Percentiles rank a stretch among this genome's conserved stretches.
Evolutionary conservation across 2,329 filamentous ascomycete species (phyloP).

Genomic region (Sporothrix phasma): DNA sequence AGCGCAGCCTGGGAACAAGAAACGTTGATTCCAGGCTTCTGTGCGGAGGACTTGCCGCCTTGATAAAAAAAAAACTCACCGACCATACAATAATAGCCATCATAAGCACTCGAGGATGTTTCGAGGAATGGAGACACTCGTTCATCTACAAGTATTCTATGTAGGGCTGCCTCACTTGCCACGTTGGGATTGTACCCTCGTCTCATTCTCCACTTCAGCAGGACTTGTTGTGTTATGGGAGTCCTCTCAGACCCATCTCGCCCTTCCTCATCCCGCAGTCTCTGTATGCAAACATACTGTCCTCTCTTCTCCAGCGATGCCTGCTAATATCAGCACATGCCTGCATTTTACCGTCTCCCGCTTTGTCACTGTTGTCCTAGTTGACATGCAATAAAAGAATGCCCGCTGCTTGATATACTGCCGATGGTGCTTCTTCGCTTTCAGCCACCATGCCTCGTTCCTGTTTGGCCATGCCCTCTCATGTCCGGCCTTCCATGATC

Average conservation of each 20-base stretch:
- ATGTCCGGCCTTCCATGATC: not conserved
- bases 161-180: no score
- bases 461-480: not conserved
- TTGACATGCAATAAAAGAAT: not conserved
- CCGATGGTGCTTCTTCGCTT: not conserved
- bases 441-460: not conserved
- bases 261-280: not conserved
- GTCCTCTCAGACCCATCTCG: not conserved
- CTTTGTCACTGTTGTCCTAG: not conserved
- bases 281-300: not conserved
- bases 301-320: not conserved
- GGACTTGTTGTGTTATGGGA: not conserved
- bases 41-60: not conserved
- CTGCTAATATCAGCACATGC: not conserved
- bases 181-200: not conserved
- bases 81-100: not conserved
- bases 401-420: not conserved
- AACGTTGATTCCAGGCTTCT: no score
- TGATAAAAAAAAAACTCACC: not conserved
- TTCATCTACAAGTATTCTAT: not conserved
- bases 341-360: slow-evolving; percentile 8
- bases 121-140: not conserved
- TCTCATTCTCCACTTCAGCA: slow-evolving; percentile 5
- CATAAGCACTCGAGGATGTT: not conserved
- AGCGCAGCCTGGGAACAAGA: no score